Conservation (phyloP, 2,329 filamentous ascomycete genomes). For the Drechmeria coniospora region DNA sequence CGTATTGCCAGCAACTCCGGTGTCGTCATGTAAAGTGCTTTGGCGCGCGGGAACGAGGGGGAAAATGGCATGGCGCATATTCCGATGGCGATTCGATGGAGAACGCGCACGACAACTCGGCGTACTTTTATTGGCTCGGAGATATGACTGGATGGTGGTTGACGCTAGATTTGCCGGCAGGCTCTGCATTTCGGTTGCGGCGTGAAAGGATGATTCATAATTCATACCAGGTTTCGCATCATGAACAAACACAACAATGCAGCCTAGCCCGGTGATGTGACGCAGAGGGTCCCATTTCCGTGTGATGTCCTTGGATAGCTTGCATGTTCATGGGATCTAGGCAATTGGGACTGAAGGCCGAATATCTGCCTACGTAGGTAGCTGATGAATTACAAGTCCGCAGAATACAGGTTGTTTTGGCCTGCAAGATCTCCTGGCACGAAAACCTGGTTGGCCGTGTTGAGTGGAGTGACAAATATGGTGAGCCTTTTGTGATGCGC, state of each 20-base stretch:
- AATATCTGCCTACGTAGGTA: no score
- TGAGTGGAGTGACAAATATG: no score
- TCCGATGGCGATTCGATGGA: conserved; percentile 20
- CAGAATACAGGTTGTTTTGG: no score
- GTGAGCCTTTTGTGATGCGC: no score
- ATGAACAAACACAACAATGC: conserved; percentile 16
- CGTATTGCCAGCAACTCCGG: conserved; percentile 99
- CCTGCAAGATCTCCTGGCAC: no score
- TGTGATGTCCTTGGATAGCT: no score
- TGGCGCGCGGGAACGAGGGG: conserved; percentile 10
- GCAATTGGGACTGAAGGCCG: no score
- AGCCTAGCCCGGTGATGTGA: not conserved
- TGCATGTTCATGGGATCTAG: no score
- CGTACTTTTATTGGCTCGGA: conserved; percentile 1
- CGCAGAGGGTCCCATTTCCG: no score
- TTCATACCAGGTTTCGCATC: conserved; percentile 36
- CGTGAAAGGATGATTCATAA: conserved; percentile 38
- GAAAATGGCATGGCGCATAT: conserved; percentile 16
- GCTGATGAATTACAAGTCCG: no score
- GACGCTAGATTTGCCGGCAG: conserved; percentile 28
- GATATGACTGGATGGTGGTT: not conserved
- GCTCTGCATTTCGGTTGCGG: conserved; percentile 38
- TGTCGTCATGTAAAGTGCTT: conserved; percentile 87
- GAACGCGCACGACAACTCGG: conserved; percentile 9
- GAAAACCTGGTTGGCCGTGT: no score